Percentiles rank a stretch among this genome's conserved stretches.
phyloP scores from a whole-genome alignment of 2,329 filamentous ascomycete genomes.

The Aspergillus sp. region DNA sequence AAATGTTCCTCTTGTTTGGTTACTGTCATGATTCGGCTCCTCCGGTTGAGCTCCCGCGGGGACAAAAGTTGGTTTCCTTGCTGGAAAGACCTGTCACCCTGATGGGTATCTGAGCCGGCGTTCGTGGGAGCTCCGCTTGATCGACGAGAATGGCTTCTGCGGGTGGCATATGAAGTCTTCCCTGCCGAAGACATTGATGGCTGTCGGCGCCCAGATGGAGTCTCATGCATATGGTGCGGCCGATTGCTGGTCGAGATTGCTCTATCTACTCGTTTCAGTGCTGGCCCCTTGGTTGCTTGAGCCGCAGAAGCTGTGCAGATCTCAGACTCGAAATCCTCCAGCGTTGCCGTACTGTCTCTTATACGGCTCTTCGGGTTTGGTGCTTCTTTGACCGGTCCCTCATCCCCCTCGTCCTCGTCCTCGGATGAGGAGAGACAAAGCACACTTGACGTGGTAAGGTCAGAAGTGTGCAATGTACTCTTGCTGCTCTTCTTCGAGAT shows the following conservation, averaged over 20 bases:
- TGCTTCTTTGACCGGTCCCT: slow-evolving; percentile 10
- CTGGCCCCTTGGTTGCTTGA: slow-evolving; percentile 20
- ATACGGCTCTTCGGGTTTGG: slow-evolving; percentile 8
- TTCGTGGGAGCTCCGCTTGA: slow-evolving; percentile 26
- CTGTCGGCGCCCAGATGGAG: slow-evolving; percentile 11
- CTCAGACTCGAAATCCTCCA: slow-evolving; percentile 33
- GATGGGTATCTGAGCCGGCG: slow-evolving; percentile 22
- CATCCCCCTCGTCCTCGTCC: slow-evolving; percentile 32
- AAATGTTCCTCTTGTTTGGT: slow-evolving; percentile 46
- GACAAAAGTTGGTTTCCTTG: slow-evolving; percentile 11
- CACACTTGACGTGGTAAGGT: slow-evolving; percentile 38
- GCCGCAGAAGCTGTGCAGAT: slow-evolving; percentile 34
- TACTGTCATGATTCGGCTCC: slow-evolving; percentile 43
- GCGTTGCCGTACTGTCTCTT: slow-evolving; percentile 33
- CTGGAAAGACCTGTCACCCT: slow-evolving; percentile 14
- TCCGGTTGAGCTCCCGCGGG: slow-evolving; percentile 24
- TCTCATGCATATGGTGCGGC: slow-evolving; percentile 11
- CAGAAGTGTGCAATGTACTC: slow-evolving; percentile 27
- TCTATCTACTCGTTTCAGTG: slow-evolving; percentile 20
- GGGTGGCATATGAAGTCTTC: slow-evolving; percentile 16
- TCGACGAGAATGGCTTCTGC: slow-evolving; percentile 18
- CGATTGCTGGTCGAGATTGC: slow-evolving; percentile 17
- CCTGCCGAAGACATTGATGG: slow-evolving; percentile 19
- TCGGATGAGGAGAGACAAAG: slow-evolving; percentile 43
- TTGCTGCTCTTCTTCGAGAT: slow-evolving; percentile 31